Conservation (phyloP, 495 filamentous ascomycete species). For the Penicillium diatomitis region DNA sequence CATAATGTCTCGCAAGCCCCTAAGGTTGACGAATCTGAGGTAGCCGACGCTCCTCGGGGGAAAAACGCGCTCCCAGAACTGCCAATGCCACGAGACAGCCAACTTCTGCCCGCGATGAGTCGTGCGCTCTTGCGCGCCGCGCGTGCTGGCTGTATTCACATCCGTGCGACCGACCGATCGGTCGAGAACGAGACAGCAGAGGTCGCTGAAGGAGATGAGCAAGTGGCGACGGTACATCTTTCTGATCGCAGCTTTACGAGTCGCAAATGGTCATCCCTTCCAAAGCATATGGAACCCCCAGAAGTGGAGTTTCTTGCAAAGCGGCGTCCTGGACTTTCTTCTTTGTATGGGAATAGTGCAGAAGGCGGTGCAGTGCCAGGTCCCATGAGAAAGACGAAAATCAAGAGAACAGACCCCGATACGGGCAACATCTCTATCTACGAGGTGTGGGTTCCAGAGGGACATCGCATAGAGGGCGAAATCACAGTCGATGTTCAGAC, state of each 20-base stretch:
- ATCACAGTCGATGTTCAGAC: conserved; percentile 48
- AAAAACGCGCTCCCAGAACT: conserved; percentile 42
- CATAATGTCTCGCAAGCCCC: conserved; percentile 61
- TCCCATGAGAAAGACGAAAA: conserved; percentile 63
- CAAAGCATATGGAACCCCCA: conserved; percentile 65
- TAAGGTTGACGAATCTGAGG: conserved; percentile 41
- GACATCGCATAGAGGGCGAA: conserved; percentile 73
- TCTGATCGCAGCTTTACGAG: conserved; percentile 54
- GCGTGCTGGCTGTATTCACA: conserved; percentile 63
- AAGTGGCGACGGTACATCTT: conserved; percentile 18
- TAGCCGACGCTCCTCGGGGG: conserved; percentile 48
- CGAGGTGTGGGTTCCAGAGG: conserved; percentile 71
- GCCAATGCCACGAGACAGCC: conserved; percentile 78
- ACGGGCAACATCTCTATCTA: conserved; percentile 68
- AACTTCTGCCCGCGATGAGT: conserved; percentile 66
- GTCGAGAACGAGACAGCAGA: conserved; percentile 44
- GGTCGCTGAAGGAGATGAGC: conserved; percentile 35
- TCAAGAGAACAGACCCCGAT: conserved; percentile 63
- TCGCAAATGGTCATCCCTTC: conserved; percentile 69
- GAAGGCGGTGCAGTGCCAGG: conserved; percentile 34
- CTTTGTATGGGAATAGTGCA: conserved; percentile 40
- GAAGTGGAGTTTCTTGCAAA: conserved; percentile 81
- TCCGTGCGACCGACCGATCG: conserved; percentile 31
- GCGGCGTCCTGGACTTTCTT: conserved; percentile 64
- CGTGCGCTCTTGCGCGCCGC: conserved; percentile 80